phyloP scores from a whole-genome alignment of 768 basidiomycete species.

The Pleurotus giganteus region DNA sequence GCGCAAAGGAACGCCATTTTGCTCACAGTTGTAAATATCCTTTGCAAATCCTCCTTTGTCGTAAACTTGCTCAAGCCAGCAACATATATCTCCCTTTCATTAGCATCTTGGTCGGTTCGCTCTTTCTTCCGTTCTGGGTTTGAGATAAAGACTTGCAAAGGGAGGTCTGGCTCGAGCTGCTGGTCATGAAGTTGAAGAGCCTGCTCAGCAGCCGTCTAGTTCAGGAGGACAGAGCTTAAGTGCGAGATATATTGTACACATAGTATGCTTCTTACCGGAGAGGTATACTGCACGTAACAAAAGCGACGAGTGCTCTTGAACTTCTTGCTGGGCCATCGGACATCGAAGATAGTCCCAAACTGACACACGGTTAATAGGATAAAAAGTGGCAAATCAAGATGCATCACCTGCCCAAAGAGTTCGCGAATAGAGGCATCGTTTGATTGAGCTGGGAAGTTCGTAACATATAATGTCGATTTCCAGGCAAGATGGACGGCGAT shows the following conservation, averaged over 20 bases:
- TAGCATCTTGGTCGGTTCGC: slow-evolving; percentile 83
- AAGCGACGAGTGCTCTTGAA: slow-evolving; percentile 90
- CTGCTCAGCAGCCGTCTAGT: slow-evolving; percentile 64
- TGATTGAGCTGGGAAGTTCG: slow-evolving; percentile 86
- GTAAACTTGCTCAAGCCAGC: slow-evolving; percentile 81
- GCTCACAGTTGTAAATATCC: slow-evolving; percentile 76
- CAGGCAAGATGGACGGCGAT: slow-evolving; percentile 87
- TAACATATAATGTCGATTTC: slow-evolving; percentile 92
- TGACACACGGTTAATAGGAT: slow-evolving; percentile 25
- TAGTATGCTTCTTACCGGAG: slow-evolving; percentile 81
- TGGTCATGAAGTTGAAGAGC: slow-evolving; percentile 80
- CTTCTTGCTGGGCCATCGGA: slow-evolving; percentile 98
- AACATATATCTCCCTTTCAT: slow-evolving; percentile 85
- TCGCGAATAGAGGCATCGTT: slow-evolving; percentile 77
- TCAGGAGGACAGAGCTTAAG: no score
- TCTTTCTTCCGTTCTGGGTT: slow-evolving; percentile 89
- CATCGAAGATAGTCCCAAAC: slow-evolving; percentile 92
- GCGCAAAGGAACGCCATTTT: slow-evolving; percentile 1
- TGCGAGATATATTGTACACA: no score
- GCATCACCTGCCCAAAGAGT: slow-evolving; percentile 72
- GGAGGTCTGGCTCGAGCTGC: slow-evolving; percentile 67
- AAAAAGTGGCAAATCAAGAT: not conserved
- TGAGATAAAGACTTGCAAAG: slow-evolving; percentile 79
- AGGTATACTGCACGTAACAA: slow-evolving; percentile 90
- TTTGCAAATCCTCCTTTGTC: slow-evolving; percentile 73